A percentile compares a stretch with the other conserved stretches of the same genome.
These are phyloP conservation scores for Viscum album DNA, from an alignment of 177 flowering plant species.

Conservation along the genomic window DNA sequence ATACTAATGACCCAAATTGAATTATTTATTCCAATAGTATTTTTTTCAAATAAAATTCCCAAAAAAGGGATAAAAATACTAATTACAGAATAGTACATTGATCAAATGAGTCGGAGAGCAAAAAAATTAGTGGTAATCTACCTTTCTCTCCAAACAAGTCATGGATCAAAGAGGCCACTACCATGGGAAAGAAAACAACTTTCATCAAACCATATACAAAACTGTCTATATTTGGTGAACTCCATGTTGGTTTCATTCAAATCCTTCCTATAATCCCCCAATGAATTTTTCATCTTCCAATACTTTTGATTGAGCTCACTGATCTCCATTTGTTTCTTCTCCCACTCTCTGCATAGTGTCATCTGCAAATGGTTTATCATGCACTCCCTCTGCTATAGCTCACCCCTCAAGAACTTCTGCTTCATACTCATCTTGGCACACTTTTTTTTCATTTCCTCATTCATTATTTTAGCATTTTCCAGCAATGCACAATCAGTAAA, in stretches of 20 bases:
- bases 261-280: slow-evolving; percentile 62
- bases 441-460: slow-evolving; percentile 37
- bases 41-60: too few relatives aligned
- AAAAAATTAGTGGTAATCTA: too few relatives aligned
- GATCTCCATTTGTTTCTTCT: slow-evolving; percentile 34
- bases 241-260: slow-evolving; percentile 38
- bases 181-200: too few relatives aligned
- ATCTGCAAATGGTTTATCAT: slow-evolving; percentile 34
- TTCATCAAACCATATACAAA: slow-evolving; percentile 34
- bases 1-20: too few relatives aligned
- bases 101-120: too few relatives aligned
- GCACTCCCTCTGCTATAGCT: slow-evolving; percentile 40
- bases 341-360: slow-evolving; percentile 30
- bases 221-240: slow-evolving; percentile 54
- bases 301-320: slow-evolving; percentile 52
- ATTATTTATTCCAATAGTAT: too few relatives aligned
- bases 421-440: slow-evolving; percentile 22
- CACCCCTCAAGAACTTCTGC: slow-evolving; percentile 27
- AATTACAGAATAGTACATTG: too few relatives aligned
- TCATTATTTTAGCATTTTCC: slow-evolving; percentile 32
- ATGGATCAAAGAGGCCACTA: too few relatives aligned
- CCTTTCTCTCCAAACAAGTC: too few relatives aligned
- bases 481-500: slow-evolving; percentile 30
- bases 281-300: slow-evolving; percentile 35
- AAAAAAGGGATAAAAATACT: too few relatives aligned